Evolutionary conservation across 495 filamentous ascomycete genomes (phyloP), one percentile per base, ranked within the genome.

Genomic region (Viridothelium virens): DNA sequence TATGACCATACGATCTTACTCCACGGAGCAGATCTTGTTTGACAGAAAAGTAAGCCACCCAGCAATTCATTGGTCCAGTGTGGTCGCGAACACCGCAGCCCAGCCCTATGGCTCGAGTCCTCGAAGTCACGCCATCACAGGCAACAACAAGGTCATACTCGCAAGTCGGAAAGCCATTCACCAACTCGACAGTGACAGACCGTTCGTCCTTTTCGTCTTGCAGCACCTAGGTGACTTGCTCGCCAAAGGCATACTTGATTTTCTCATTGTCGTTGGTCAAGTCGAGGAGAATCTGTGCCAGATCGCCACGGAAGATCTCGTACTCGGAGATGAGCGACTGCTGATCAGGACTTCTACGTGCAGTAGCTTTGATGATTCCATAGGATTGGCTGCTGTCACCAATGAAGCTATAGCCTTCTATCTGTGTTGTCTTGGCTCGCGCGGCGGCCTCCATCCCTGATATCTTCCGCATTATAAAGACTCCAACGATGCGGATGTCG

Each of bases 271-370:
- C 67, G 63, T 80, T 78, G 10, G 78, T 82, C 38, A 74, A 65
- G 33, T 81, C 75, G 65, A 79, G 79, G 3, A 72, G 61, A 25
- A 86, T 77, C 25, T 71, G 39, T 16, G 75, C 76, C 36, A 87
- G 67, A 65, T 86, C 81, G 6, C 81, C 82, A 5, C 85, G 74
- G 67, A 83, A 76, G 34, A 86, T 81, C 72, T 86, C 85, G 64
- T 74, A 85, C 70, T 86, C 84, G 5, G 79, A 81, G 7, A 80
- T 76, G 1, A 83, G 72, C 44, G 70, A 73, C 73, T 84, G 81
- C 47, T 68, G 68, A 34, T 78, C 75, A 1, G 78, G 70, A 63
- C 74, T 69, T 36, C 78, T 1, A 25, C 25, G 0, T 25, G 25
- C 80, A 11, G 77, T 75, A n/a, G 79, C 73, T 25, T 61, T 76